Evolutionary conservation across 2,329 filamentous ascomycete species (phyloP).

Genomic region (Aspergillus ustus): DNA sequence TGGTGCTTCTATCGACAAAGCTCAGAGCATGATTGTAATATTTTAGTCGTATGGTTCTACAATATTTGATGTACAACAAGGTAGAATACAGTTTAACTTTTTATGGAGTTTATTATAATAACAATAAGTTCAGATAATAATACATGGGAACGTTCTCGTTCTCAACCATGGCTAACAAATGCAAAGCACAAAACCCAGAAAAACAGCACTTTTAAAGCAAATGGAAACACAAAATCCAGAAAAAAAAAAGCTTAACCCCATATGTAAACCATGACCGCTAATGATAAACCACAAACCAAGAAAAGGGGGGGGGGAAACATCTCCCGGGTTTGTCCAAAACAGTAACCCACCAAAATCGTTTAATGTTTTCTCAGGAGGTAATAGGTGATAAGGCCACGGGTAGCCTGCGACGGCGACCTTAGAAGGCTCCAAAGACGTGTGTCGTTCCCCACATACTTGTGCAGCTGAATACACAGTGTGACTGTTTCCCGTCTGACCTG

Average conservation of each 20-base stretch:
- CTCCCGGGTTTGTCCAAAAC: neutral
- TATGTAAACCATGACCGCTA: neutral
- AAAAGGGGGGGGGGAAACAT: no score
- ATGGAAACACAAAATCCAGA: neutral
- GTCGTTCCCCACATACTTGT: neutral
- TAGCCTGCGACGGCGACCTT: neutral
- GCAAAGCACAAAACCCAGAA: neutral
- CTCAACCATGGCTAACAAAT: neutral
- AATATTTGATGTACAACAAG: neutral
- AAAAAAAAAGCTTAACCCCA: neutral
- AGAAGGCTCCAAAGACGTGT: neutral
- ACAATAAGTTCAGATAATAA: neutral
- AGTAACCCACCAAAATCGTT: neutral
- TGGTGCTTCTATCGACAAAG: constrained; percentile 10
- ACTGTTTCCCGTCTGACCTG: constrained; percentile 19
- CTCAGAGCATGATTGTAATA: neutral
- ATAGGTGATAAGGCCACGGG: neutral
- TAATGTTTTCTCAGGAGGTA: neutral
- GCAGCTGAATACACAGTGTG: neutral
- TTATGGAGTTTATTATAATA: neutral
- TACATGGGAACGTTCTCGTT: neutral
- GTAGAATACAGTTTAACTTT: neutral
- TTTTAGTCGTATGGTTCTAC: neutral
- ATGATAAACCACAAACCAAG: neutral
- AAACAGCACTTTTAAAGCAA: neutral